A percentile compares a stretch with the other conserved stretches of the same genome.
Evolutionary conservation across 106 monocot species (phyloP).

Genomic region (Alisma plantagoaquatica): DNA sequence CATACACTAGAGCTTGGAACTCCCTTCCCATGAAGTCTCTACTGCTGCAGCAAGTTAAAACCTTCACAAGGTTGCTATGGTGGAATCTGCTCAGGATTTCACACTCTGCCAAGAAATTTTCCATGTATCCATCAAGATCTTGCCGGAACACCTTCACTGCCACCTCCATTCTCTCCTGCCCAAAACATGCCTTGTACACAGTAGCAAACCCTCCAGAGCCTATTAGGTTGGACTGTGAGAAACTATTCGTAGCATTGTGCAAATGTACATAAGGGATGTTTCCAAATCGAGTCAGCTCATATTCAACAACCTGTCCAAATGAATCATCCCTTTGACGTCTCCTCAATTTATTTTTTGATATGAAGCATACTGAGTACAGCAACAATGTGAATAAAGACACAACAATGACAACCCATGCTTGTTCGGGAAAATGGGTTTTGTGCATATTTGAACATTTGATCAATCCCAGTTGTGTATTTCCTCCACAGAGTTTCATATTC

Average conservation of each 20-base stretch:
- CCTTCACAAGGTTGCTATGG: not conserved
- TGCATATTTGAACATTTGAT: not conserved
- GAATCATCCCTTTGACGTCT: too few relatives aligned
- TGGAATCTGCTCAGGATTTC: not conserved
- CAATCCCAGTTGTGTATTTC: not conserved
- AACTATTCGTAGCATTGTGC: conserved; percentile 15
- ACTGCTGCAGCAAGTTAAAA: not conserved
- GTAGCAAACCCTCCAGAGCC: conserved; percentile 6
- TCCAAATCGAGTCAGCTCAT: too few relatives aligned
- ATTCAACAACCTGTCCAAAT: too few relatives aligned
- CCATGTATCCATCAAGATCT: not conserved
- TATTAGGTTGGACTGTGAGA: conserved; percentile 2
- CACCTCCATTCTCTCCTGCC: not conserved
- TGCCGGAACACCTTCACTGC: conserved; percentile 15
- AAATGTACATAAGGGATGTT: conserved; percentile 10
- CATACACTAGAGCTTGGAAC: not conserved
- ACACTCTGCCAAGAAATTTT: not conserved
- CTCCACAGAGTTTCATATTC: conserved; percentile 1
- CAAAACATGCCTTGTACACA: not conserved
- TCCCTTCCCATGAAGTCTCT: not conserved
- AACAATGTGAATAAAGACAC: not conserved
- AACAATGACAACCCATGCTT: not conserved
- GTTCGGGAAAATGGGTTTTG: not conserved
- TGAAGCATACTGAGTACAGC: not conserved
- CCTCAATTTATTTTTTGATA: not conserved